phyloP scores from a whole-genome alignment of 176 grass and related monocot species.

The Ampelocalamus luodianensis region DNA sequence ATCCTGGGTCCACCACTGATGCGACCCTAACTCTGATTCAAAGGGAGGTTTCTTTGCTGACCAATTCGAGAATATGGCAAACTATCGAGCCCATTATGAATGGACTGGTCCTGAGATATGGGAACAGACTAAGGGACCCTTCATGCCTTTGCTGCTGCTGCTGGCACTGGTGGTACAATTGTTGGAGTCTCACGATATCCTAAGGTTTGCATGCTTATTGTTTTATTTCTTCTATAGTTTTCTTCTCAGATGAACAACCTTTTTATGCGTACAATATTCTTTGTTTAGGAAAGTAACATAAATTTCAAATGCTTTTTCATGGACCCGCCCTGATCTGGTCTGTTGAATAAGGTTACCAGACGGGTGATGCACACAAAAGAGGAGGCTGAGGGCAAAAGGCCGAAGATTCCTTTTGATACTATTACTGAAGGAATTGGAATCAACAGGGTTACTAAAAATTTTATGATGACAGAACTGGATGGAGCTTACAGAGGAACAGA shows the following conservation, averaged over 20 bases:
- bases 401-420: conserved; percentile 96
- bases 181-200: conserved; percentile 89
- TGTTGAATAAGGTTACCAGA: conserved; percentile 96
- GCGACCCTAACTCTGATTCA: conserved; percentile 53
- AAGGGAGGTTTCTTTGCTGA: conserved; percentile 92
- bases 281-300: conserved; percentile 77
- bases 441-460: conserved; percentile 89
- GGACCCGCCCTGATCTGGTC: conserved; percentile 87
- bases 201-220: conserved; percentile 63
- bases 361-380: conserved; percentile 97
- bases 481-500: conserved; percentile 86
- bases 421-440: conserved; percentile 98
- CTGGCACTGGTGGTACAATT: conserved; percentile 91
- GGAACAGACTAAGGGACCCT: conserved; percentile 72
- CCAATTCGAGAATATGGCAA: conserved; percentile 97
- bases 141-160: conserved; percentile 85
- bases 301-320: conserved; percentile 88
- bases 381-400: conserved; percentile 90
- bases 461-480: conserved; percentile 91
- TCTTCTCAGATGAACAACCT: conserved; percentile 23
- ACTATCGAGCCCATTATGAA: conserved; percentile 86
- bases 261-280: conserved; percentile 15
- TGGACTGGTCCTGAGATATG: conserved; percentile 98
- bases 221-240: conserved; percentile 41
- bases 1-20: too few species aligned